phyloP scores from a whole-genome alignment of 805 yeast species.

The Barnettozyma sucrosica region DNA sequence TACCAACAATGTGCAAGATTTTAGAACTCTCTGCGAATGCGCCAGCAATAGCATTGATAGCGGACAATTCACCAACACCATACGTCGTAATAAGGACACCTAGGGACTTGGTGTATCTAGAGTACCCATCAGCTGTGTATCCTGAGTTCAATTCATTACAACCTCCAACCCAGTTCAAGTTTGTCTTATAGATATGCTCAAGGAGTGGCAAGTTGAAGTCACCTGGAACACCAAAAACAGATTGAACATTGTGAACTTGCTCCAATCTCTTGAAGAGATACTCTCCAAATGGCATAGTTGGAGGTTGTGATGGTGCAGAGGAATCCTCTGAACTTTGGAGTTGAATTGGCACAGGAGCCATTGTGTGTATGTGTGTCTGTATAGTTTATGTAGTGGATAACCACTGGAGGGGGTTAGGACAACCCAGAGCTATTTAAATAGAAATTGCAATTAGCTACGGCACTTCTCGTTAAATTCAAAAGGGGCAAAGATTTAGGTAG shows the following conservation, averaged over 20 bases:
- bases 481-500: neutral
- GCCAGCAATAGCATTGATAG: slow-evolving; percentile 78
- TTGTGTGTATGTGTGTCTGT: neutral
- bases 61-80: slow-evolving; percentile 89
- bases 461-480: neutral
- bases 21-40: slow-evolving; percentile 80
- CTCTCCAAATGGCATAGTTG: slow-evolving; percentile 50
- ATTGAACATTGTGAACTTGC: slow-evolving; percentile 46
- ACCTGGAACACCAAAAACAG: slow-evolving; percentile 77
- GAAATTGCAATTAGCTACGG: neutral
- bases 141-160: slow-evolving; percentile 90
- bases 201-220: slow-evolving; percentile 64
- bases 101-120: slow-evolving; percentile 55
- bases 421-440: neutral
- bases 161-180: slow-evolving; percentile 68
- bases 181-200: slow-evolving; percentile 56
- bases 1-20: slow-evolving; percentile 79
- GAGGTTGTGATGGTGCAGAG: neutral
- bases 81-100: slow-evolving; percentile 63
- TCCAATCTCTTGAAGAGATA: slow-evolving; percentile 54
- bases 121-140: slow-evolving; percentile 87
- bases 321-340: neutral
- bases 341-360: slow-evolving; percentile 4
- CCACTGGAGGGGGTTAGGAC: neutral
- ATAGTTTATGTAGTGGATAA: no score